These are phyloP conservation scores for Ascomycota sp. DNA, from an alignment of 2,329 filamentous ascomycete genomes.

Conservation along the genomic window DNA sequence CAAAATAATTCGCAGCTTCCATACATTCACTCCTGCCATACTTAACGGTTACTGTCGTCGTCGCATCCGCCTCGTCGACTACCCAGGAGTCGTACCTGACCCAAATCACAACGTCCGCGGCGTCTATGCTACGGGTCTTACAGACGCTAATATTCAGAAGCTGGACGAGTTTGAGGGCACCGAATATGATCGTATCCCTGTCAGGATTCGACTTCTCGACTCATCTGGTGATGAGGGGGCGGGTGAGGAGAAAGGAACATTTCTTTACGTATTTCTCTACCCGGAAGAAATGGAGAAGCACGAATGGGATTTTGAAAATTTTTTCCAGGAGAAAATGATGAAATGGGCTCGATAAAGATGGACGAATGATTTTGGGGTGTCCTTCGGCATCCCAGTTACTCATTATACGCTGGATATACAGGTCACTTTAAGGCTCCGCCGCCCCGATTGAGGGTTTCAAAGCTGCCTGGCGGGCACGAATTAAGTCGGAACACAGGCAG, in stretches of 20 bases:
- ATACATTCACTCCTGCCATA: constrained; percentile 51
- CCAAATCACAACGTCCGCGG: constrained; percentile 44
- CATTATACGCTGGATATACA: too few species aligned
- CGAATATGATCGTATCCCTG: constrained; percentile 43
- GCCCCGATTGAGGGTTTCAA: too few species aligned
- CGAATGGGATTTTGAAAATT: constrained; percentile 82
- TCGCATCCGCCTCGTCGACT: constrained; percentile 51
- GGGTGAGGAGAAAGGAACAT: constrained; percentile 28
- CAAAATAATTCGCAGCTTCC: constrained; percentile 30
- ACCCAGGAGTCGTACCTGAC: constrained; percentile 54
- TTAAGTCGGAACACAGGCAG: too few species aligned
- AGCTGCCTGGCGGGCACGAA: too few species aligned
- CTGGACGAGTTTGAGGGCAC: constrained; percentile 68
- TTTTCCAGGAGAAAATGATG: constrained; percentile 51
- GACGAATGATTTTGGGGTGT: constrained; percentile 2
- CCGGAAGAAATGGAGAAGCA: constrained; percentile 36
- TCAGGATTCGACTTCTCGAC: constrained; percentile 30
- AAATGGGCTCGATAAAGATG: constrained; percentile 31
- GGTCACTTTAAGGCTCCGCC: too few species aligned
- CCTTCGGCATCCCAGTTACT: too few species aligned
- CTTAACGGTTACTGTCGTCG: constrained; percentile 51
- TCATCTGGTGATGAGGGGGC: constrained; percentile 18
- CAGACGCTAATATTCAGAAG: constrained; percentile 50
- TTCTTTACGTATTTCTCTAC: constrained; percentile 44
- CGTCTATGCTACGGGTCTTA: constrained; percentile 58